phyloP scores from a whole-genome alignment of 805 yeast genomes.

The Kuraishia molischiana region DNA sequence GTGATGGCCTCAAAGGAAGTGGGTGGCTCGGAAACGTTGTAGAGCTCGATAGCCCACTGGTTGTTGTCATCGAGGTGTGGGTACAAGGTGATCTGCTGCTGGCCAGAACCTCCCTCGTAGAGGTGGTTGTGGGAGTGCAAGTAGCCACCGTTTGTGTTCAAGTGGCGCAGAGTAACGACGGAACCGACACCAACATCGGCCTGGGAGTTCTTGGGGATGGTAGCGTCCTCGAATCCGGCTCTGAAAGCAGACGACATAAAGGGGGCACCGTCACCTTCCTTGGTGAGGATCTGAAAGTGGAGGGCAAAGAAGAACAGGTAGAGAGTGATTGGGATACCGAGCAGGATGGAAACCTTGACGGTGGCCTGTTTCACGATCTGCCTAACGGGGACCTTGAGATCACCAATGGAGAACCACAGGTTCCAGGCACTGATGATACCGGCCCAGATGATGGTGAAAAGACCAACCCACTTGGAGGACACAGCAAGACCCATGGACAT shows the following conservation, averaged over 20 bases:
- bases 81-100: constrained; percentile 74
- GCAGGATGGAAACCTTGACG: constrained; percentile 39
- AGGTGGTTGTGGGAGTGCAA: constrained; percentile 69
- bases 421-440: constrained; percentile 35
- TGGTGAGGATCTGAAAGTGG: constrained; percentile 48
- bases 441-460: constrained; percentile 60
- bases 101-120: constrained; percentile 74
- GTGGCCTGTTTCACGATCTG: constrained; percentile 36
- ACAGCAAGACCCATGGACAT: constrained; percentile 41
- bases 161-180: constrained; percentile 53
- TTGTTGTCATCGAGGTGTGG: constrained; percentile 73
- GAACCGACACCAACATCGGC: constrained; percentile 74
- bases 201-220: constrained; percentile 45
- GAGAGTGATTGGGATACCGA: constrained; percentile 48
- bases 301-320: constrained; percentile 51
- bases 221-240: constrained; percentile 48
- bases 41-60: constrained; percentile 61
- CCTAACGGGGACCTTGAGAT: constrained; percentile 36
- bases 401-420: constrained; percentile 67
- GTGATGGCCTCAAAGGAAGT: constrained; percentile 50
- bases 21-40: constrained; percentile 48
- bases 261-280: constrained; percentile 64
- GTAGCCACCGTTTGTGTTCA: constrained; percentile 69
- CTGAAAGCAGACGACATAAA: constrained; percentile 42
- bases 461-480: constrained; percentile 65